Evolutionary conservation across 164 flowering plant genomes (phyloP), one percentile per base, ranked within the genome.

Genomic region (Warburgia ugandensis): DNA sequence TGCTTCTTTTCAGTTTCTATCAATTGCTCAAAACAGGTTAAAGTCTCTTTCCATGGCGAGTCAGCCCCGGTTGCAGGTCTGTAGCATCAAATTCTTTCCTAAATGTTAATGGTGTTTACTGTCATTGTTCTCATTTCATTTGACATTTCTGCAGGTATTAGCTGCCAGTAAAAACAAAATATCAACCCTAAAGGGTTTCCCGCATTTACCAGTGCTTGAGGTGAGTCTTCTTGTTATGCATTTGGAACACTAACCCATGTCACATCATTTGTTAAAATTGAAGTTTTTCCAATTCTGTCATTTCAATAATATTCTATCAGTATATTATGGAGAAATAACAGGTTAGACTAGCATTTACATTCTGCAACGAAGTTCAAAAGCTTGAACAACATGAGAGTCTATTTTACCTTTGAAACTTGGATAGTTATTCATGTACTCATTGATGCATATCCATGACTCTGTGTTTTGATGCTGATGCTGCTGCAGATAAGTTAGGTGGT

Each of bases 91-190:
- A 16, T 40, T 3, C 7, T 6, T 20, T 44, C 19, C 50, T 10
- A 7, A 33, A 14, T 1, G 36, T 35, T 16, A 25, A 10, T 33
- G 3, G 54, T 42, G 3, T 17, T 44, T 52, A 5, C 13, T 31
- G 19, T 13, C 23, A 9, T 8, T 20, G 35, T 8, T 21, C 44
- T 3, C 16, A 16, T 21, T 63, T 65, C 9, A 7, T 45, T 36
- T 59, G 23, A 6, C 30, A 53, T 32, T 52, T 46, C n/a, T 52
- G 19, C 74, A 94, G 99, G 99, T 94, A 19, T 66, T 94, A 68
- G 99, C 99, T 52, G 99, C 97, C 35, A 94, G 99, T 81, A 94
- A 86, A 68, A 94, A 94, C 67, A 89, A 74, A 75, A 84, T 94
- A 62, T 74, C 88, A 43, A 86, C 96, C 31, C 70, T 94, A 14